These are phyloP conservation scores for Catunica adiposa DNA, from an alignment of 2,329 filamentous ascomycete genomes.

Conservation along the genomic window DNA sequence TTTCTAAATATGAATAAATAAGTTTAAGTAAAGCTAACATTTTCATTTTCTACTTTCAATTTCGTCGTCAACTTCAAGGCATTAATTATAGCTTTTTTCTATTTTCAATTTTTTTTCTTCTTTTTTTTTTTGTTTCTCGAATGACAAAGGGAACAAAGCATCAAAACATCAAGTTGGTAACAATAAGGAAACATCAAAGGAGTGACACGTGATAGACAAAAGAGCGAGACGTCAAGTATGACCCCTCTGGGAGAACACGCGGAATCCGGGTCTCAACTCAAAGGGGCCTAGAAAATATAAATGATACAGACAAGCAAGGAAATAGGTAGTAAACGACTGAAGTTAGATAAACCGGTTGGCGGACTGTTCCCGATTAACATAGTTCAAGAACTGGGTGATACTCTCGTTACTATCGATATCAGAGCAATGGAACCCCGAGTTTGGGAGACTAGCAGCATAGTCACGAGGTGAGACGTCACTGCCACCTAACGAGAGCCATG, in stretches of 20 bases:
- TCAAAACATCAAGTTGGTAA: not conserved
- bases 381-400: conserved; percentile 39
- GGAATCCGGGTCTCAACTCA: not conserved
- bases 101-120: not conserved
- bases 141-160: conserved; percentile 4
- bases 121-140: not conserved
- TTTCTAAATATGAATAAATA: not conserved
- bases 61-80: too few relatives aligned
- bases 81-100: not conserved
- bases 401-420: conserved; percentile 40
- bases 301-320: conserved; percentile 2
- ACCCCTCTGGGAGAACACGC: not conserved
- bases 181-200: conserved; percentile 11
- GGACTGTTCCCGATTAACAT: conserved; percentile 32
- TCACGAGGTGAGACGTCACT: conserved; percentile 32
- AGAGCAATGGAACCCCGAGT: conserved; percentile 28
- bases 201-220: conserved; percentile 12
- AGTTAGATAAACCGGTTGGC: conserved; percentile 1
- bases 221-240: conserved; percentile 12
- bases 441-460: conserved; percentile 19
- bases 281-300: conserved; percentile 1
- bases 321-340: conserved; percentile 7
- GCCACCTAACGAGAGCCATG: conserved; percentile 30
- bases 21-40: not conserved
- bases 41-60: not conserved